Conservation (phyloP, 495 filamentous ascomycete species). For the Talaromyces thailandensis region DNA sequence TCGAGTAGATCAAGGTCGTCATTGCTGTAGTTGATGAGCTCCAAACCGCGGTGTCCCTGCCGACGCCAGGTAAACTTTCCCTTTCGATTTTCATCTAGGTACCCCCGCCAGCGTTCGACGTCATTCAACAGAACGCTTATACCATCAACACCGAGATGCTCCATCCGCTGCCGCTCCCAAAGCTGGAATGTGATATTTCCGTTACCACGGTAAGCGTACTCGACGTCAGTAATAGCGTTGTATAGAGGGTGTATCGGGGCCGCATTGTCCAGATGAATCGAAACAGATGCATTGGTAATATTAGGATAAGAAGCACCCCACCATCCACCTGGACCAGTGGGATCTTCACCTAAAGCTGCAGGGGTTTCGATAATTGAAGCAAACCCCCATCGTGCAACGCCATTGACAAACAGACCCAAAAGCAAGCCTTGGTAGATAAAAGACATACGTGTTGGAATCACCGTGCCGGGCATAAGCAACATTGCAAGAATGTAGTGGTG, state of each 20-base stretch:
- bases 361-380: slow-evolving; percentile 84
- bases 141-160: slow-evolving; percentile 68
- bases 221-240: slow-evolving; percentile 3
- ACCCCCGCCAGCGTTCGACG: slow-evolving; percentile 73
- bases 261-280: slow-evolving; percentile 21
- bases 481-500: slow-evolving; percentile 92
- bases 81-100: slow-evolving; percentile 35
- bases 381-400: slow-evolving; percentile 88
- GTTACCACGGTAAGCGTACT: slow-evolving; percentile 23
- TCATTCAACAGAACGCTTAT: slow-evolving; percentile 89
- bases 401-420: slow-evolving; percentile 85
- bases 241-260: slow-evolving; percentile 25
- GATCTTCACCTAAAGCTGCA: slow-evolving; percentile 44
- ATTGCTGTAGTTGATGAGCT: slow-evolving; percentile 16
- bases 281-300: slow-evolving; percentile 41
- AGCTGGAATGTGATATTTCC: slow-evolving; percentile 52
- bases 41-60: slow-evolving; percentile 33
- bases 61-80: slow-evolving; percentile 41
- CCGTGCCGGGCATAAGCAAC: slow-evolving; percentile 75
- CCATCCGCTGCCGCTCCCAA: slow-evolving; percentile 33
- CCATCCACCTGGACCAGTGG: slow-evolving; percentile 35
- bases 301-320: slow-evolving; percentile 60
- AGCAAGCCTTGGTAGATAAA: slow-evolving; percentile 83
- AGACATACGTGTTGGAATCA: slow-evolving; percentile 69
- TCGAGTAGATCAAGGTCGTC: not conserved